Evolutionary conservation across 805 yeast genomes (phyloP), one percentile per base, ranked within the genome.

Genomic region (Saccharomycopsis babjevae): DNA sequence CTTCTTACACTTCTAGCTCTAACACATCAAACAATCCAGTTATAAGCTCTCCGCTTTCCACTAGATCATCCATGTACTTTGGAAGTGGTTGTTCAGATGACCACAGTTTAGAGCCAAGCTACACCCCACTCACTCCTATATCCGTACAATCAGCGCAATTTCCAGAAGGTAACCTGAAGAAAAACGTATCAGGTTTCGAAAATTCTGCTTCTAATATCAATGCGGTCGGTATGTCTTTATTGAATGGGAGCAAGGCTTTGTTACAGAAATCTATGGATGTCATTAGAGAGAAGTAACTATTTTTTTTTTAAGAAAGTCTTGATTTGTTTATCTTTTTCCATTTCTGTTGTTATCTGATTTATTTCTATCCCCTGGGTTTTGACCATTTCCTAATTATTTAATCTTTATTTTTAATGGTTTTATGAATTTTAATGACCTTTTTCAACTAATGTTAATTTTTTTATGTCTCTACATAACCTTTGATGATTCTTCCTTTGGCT

Each of bases 201-300:
- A 30, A 36, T 38, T 32, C 28, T 54, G 22, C 22, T 8, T 10
- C 20, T 20, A 32, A 39, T 28, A 32, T 20, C 22, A 46, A 13
- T 32, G 58, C 34, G 25, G 25, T 43, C 25, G 50, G 36, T 18
- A 34, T 39, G 46, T 28, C 8, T 52, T 34, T 52, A 22, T 11
- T 46, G 10, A 46, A 46, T 22, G 52, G 52, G 22, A 46, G 52
- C 32, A 46, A 22, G 8, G 32, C 28, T 20, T 46, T 46, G 10
- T 46, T 46, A 11, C 52, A 46, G 32, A 46, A 46, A 18, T 57
- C 60, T 3, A 61, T 61, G 59, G 64, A 59, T 15, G 36, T 59
- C 16, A 58, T 59, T 50, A 56, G 43, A 15, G 61, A 59, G 22
- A 54, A 57, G 7, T 57, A 15, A 46, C 16, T 40, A 38, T 38